Percentiles rank a stretch among this genome's conserved stretches.
Evolutionary conservation across 164 flowering plant genomes (phyloP).

Genomic region (Tetracentron sinense): DNA sequence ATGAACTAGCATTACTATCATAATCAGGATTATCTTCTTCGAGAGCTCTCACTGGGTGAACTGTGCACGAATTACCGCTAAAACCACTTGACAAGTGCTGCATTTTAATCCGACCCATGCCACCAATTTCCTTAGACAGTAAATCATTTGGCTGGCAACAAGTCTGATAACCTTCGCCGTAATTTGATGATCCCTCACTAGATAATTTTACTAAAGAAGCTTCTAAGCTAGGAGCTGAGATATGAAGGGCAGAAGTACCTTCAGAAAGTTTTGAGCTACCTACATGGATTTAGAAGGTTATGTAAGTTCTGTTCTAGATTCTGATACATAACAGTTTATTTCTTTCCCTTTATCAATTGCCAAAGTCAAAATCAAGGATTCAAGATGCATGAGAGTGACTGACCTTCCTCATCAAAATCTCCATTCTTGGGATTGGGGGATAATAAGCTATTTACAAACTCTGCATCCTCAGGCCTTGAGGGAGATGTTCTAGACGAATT

Average conservation of each 20-base stretch:
- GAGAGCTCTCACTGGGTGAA: slow-evolving; percentile 45
- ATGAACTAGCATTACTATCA: slow-evolving; percentile 86
- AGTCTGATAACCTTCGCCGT: slow-evolving; percentile 21
- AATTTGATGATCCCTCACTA: slow-evolving; percentile 13
- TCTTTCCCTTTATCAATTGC: no score
- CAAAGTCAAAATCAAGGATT: neutral
- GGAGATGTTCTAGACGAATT: slow-evolving; percentile 90
- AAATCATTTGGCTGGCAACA: slow-evolving; percentile 23
- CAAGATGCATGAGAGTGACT: neutral
- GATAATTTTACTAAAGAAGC: slow-evolving; percentile 17
- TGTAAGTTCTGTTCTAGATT: no score
- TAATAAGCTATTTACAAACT: slow-evolving; percentile 64
- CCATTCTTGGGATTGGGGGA: slow-evolving; percentile 29
- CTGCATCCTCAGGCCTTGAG: slow-evolving; percentile 60
- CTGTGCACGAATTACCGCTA: slow-evolving; percentile 40
- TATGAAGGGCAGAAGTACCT: slow-evolving; percentile 7
- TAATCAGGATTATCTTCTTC: slow-evolving; percentile 84
- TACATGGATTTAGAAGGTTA: neutral
- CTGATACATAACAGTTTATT: no score
- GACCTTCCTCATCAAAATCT: slow-evolving; percentile 47
- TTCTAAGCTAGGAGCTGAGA: slow-evolving; percentile 30
- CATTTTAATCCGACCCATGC: slow-evolving; percentile 21
- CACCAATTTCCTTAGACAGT: slow-evolving; percentile 23
- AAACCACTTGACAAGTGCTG: slow-evolving; percentile 33
- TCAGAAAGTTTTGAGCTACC: slow-evolving; percentile 10